Base-by-base conservation (phyloP, 768 basidiomycete genomes). In the Pisolithus orientalis region DNA sequence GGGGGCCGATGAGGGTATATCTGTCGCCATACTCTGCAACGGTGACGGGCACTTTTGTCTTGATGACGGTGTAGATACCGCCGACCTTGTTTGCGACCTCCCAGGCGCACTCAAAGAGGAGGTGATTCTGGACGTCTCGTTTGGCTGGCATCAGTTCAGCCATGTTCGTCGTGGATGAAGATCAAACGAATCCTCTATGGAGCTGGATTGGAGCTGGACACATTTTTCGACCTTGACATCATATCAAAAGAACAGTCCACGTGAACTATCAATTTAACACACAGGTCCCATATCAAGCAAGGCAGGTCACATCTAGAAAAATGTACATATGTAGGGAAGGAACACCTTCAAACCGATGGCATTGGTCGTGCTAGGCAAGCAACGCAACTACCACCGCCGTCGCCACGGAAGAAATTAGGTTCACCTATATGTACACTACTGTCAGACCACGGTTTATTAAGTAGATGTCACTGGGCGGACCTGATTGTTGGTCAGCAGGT, bases 61-160 rank as follows among this genome's bases (percentile, higher is more conserved):
- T 97, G 68, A 98, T 96, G 74, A 99, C 95, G 58, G 95, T 97
- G 79, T 97, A 97, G 71, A 97, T 97, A 56, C 95, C 95, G 60
- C 94, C 95, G 69, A 97, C 94, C 72, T 96, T 97, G 82, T 97
- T 96, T 32, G 88, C 94, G 62, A 96, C 94, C 74, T 96, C 94
- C 94, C 94, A 97, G 32, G 94, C 94, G 68, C 87, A 91, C 66
- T 96, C 94, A 65, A 96, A 96, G 64, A 96, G 86, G 32, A 91
- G 63, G 44, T 90, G 82, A 59, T 85, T 80, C 64, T 82, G 82
- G 47, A 90, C 82, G 70, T 90, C 87, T 72, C 90, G 86, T 55
- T 75, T 76, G 28, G 62, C 53, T 44, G 40, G 11, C 8, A 38
- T 21, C 6, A 47, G 58, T 17, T 66, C 64, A 47, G 58, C 55